Evolutionary conservation across 2,329 filamentous ascomycete genomes (phyloP), one percentile per base, ranked within the genome.

Genomic region (Chaetomiaceae sp.): DNA sequence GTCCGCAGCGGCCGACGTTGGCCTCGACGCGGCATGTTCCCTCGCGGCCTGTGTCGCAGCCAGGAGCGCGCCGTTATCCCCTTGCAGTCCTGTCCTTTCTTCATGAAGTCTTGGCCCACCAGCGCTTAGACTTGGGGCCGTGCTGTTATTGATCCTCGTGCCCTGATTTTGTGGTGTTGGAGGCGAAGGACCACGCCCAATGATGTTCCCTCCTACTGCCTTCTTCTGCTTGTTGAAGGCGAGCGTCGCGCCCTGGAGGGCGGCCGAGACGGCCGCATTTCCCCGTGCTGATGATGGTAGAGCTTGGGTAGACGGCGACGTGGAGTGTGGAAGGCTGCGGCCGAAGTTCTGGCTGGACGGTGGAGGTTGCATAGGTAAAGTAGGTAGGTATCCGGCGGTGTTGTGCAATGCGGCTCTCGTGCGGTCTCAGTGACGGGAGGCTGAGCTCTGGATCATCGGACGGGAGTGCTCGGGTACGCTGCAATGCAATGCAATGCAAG

Each of bases 231-330:
- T 58, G 25, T 61, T 64, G 57, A 83, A 83, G 19, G 80, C 80
- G 23, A 82, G 71, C 11, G 75, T 77, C 9, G 80, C 80, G 48
- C 80, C 80, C 54, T 71, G 74, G 52, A 82, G 68, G 46, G 79
- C 78, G n/a, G 62, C 60, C n/a, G 61, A 52, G 17, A 54, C 44
- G 6, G 58, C 39, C 5, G 36, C 33, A 40, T 39, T 47, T 19
- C n/a, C 20, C 38, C 27, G 33, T 27, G 54, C 14, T 49, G 39
- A 36, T 20, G 44, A 25, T 11, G 33, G 14, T 19, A 34, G 9
- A 20, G 15, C 6, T 17, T 27, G 31, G 9, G 29, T 15, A 6
- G 20, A 34, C n/a, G 29, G 4, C 7, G 25, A 14, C 8, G 31
- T 6, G 7, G 43, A 5, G 20, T 46, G 8, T 36, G 54, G 31